Base-by-base conservation (phyloP, 2,329 filamentous ascomycete species). In the Rutstroemia sp. region DNA sequence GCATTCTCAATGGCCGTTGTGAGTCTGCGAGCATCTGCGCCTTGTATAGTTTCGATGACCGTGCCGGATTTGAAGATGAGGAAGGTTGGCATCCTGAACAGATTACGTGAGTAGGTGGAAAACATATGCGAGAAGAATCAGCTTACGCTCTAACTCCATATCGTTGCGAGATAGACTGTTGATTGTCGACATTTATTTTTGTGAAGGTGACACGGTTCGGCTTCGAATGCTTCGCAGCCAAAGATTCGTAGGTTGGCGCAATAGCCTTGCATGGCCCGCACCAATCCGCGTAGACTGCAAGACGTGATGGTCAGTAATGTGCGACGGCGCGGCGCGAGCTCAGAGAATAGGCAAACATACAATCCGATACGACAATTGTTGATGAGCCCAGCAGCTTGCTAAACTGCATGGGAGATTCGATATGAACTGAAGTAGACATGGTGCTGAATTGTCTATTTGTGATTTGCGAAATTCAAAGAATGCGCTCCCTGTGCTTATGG, bases 241-340 rank as follows among this genome's bases (percentile, higher is more conserved):
- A 84, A 65, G 86, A 83, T 69, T 96, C 89, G 72, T 95, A 97
- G 57, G 88, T 82, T 19, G 92, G 92, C 50, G 89, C 89, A 63
- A 97, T 95, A 70, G 87, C 82, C 75, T 95, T 95, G 81, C 92
- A 96, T 68, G 92, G 91, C 56, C 87, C 88, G 72, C 91, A 97
- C 89, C 90, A 96, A 74, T 95, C 88, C 71, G 92, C 92, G 69
- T 94, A 95, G 79, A 96, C 90, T 95, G 66, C 16, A 19, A 21
- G 65, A 41, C 12, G 42, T 25, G 27, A 41, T 21, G 19, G 38
- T 55, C 25, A 55, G 47, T 44, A 21, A 41, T 25, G 16, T 47
- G 54, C 23, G 49, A 52, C 58, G 63, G 34, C 52, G 62, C 53
- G 63, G 63, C 48, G 57, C 58, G 50, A 60, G 57, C 45, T 44